phyloP scores from a whole-genome alignment of 2,329 filamentous ascomycete species.

The Endoconidiophora laricicola region DNA sequence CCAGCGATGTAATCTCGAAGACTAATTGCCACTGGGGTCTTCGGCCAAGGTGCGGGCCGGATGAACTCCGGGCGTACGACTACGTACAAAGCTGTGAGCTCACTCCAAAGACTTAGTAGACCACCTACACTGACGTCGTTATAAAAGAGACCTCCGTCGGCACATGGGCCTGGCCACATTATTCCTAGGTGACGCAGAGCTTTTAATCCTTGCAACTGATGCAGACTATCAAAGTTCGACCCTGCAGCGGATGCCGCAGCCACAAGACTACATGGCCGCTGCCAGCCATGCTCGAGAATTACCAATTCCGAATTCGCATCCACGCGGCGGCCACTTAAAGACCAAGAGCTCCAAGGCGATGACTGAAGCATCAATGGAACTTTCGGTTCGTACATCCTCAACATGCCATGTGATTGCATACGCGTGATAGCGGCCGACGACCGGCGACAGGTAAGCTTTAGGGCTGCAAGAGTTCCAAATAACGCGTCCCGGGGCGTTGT shows the following conservation, averaged over 20 bases:
- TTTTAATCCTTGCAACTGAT: constrained; percentile 3
- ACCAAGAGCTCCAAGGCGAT: constrained; percentile 8
- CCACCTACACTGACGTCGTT: neutral
- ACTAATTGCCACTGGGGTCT: neutral
- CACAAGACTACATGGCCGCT: constrained; percentile 6
- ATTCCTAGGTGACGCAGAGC: constrained; percentile 1
- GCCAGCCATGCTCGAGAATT: constrained; percentile 11
- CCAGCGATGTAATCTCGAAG: neutral
- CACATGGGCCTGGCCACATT: constrained; percentile 9
- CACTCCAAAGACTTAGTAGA: constrained; percentile 5
- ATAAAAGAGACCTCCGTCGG: constrained; percentile 5
- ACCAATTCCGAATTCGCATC: constrained; percentile 4
- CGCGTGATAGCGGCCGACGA: neutral
- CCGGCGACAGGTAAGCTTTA: constrained; percentile 4
- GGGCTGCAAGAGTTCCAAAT: neutral
- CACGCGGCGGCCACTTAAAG: constrained; percentile 2
- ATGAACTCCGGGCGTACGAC: constrained; percentile 9
- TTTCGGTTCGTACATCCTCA: neutral
- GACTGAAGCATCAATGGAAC: neutral
- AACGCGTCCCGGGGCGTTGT: constrained; percentile 1
- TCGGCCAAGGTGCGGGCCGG: neutral
- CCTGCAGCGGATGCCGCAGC: neutral
- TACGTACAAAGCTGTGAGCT: constrained; percentile 6
- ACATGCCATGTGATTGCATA: neutral
- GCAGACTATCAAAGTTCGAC: constrained; percentile 2